Evolutionary conservation across 2,329 filamentous ascomycete species (phyloP), one percentile per base, ranked within the genome.

Genomic region (Colletotrichum abscissum): DNA sequence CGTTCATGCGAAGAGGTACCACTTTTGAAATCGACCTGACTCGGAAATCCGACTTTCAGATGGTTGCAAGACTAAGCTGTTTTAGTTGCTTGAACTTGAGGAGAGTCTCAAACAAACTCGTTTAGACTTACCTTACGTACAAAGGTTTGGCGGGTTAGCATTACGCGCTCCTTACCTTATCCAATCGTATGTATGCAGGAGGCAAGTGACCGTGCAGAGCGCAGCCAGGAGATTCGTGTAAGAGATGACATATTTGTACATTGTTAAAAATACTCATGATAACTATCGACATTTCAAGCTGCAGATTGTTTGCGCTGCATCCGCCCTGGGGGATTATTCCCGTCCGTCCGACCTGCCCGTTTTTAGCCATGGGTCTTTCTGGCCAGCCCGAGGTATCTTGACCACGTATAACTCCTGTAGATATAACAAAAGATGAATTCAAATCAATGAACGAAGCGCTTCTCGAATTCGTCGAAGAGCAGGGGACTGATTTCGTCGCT

Each of bases 401-500:
- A 64, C 72, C 72, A 72, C 68, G 59, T 72, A 38, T 72, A 74
- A 74, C 68, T 73, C 69, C 72, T 55, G 26, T 74, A 71, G 35
- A 71, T 54, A 63, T 60, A 63, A 68, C 30, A 74, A 63, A 63
- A 59, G 19, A 38, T 26, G 35, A 54, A 33, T 22, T 30, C 26
- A 70, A 55, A 68, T 74, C 72, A 82, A 38, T 76, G 65, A 55
- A 80, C 78, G 70, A 98, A 98, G 69, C 93, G 89, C 79, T 86
- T 90, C 84, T 94, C 92, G 81, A 99, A 94, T 83, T 98, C 95
- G 9, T 87, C 84, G 79, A 95, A 94, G 33, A 99, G 87, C 85
- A 95, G 92, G n/a, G 97, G 97, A 67, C 90, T 95, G 78, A 99
- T 99, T 84, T 98, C 97, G 80, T 99, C 94, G 80, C 95, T 98